phyloP scores from a whole-genome alignment of 2,329 filamentous ascomycete genomes.

The Neobulgaria alba region DNA sequence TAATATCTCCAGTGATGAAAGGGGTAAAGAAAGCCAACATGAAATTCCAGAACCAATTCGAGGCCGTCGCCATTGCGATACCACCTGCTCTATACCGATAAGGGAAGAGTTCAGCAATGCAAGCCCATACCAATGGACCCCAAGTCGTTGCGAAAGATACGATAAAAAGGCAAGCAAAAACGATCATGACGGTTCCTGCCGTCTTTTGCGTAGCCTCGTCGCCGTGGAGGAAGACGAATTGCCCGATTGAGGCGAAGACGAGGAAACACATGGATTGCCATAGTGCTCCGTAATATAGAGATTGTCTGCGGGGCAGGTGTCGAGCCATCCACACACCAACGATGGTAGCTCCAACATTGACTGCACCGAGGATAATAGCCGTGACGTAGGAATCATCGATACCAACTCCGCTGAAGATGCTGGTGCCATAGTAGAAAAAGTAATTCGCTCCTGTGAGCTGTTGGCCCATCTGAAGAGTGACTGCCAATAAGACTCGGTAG shows the following conservation, averaged over 20 bases:
- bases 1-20: conserved; percentile 64
- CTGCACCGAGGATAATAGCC: conserved; percentile 58
- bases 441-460: conserved; percentile 59
- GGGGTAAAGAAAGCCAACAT: conserved; percentile 69
- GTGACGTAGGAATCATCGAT: conserved; percentile 57
- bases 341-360: conserved; percentile 57
- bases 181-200: conserved; percentile 58
- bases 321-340: conserved; percentile 54
- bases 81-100: conserved; percentile 51
- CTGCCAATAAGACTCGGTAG: conserved; percentile 57
- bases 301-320: conserved; percentile 57
- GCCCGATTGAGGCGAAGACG: conserved; percentile 44
- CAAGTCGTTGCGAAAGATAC: conserved; percentile 61
- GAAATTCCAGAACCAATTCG: conserved; percentile 68
- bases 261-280: conserved; percentile 66
- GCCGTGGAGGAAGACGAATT: conserved; percentile 45
- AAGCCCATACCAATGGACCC: conserved; percentile 63
- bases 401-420: conserved; percentile 59
- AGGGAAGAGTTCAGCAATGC: conserved; percentile 60
- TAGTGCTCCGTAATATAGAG: conserved; percentile 54
- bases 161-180: conserved; percentile 67
- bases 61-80: conserved; percentile 52
- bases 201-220: conserved; percentile 39
- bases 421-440: conserved; percentile 58
- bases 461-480: conserved; percentile 56